A percentile compares a stretch with the other conserved stretches of the same genome.
Evolutionary conservation across 805 yeast genomes (phyloP).

Genomic region (Kluyveromyces siamensis): DNA sequence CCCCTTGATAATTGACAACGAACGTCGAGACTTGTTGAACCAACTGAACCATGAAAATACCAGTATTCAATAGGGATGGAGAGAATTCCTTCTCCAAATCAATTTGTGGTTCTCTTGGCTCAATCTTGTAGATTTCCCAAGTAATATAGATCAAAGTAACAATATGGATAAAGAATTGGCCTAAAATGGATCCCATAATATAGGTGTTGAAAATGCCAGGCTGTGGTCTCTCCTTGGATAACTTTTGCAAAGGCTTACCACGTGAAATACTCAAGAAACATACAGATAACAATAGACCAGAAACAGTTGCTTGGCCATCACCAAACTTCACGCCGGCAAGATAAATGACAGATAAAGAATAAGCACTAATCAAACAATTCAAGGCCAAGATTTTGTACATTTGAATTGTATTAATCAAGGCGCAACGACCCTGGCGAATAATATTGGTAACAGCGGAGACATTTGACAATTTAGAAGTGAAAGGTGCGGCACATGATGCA

Average conservation of each 20-base stretch:
- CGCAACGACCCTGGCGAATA: slow-evolving; percentile 96
- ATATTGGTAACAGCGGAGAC: slow-evolving; percentile 90
- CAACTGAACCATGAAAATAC: slow-evolving; percentile 86
- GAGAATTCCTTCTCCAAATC: slow-evolving; percentile 82
- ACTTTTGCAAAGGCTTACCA: slow-evolving; percentile 80
- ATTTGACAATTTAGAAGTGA: slow-evolving; percentile 87
- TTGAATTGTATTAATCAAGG: slow-evolving; percentile 93
- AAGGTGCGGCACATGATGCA: slow-evolving; percentile 98
- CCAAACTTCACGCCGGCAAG: slow-evolving; percentile 97
- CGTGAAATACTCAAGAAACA: slow-evolving; percentile 94
- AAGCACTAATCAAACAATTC: slow-evolving; percentile 94
- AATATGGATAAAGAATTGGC: slow-evolving; percentile 93
- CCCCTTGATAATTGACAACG: slow-evolving; percentile 95
- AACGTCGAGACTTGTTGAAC: slow-evolving; percentile 97
- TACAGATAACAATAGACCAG: slow-evolving; percentile 86
- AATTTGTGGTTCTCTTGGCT: slow-evolving; percentile 85
- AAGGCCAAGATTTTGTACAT: slow-evolving; percentile 97
- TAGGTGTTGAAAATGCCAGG: slow-evolving; percentile 92
- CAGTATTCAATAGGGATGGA: slow-evolving; percentile 91
- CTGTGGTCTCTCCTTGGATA: slow-evolving; percentile 92
- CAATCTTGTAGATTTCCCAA: slow-evolving; percentile 70
- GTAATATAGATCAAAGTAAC: slow-evolving; percentile 75
- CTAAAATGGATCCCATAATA: slow-evolving; percentile 95
- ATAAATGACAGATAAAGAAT: slow-evolving; percentile 86
- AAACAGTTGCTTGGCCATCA: slow-evolving; percentile 94